phyloP scores from a whole-genome alignment of 257 asterid genomes.

The Verbascum thapsus region DNA sequence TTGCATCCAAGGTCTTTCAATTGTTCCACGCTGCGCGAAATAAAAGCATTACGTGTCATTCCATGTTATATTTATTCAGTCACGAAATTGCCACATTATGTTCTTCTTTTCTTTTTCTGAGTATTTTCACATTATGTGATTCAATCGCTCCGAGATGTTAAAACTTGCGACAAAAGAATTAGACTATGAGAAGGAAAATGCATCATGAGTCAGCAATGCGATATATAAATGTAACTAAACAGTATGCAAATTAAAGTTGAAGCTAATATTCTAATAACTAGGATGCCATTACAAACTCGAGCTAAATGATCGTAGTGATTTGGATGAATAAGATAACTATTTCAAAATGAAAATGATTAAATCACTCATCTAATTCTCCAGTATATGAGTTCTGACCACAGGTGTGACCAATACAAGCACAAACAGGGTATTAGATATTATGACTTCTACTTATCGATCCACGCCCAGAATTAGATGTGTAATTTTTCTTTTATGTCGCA shows the following conservation, averaged over 20 bases:
- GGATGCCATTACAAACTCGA: too few relatives aligned
- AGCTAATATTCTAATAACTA: too few relatives aligned
- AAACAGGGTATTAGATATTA: too few relatives aligned
- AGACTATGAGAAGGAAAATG: background rate
- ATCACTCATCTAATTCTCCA: background rate
- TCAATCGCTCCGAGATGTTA: too few relatives aligned
- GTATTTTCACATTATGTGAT: background rate
- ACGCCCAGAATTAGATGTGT: background rate
- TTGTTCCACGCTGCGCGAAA: constrained; percentile 81
- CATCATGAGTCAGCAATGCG: background rate
- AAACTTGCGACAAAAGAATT: constrained; percentile 10
- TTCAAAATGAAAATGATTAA: background rate
- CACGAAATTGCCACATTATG: background rate
- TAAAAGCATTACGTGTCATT: constrained; percentile 17
- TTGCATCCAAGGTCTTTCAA: constrained; percentile 89
- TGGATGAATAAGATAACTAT: constrained; percentile 4
- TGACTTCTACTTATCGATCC: too few relatives aligned
- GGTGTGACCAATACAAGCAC: background rate
- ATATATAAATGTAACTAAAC: background rate
- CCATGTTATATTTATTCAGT: background rate
- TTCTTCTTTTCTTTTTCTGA: background rate
- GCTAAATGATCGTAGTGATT: too few relatives aligned
- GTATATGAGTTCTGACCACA: too few relatives aligned
- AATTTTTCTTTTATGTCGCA: constrained; percentile 22
- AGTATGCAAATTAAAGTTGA: background rate